Percentiles rank a stretch among this genome's conserved stretches.
These are phyloP conservation scores for Paspalum vaginatum DNA, from an alignment of 176 grass and related monocot species.

Conservation along the genomic window DNA sequence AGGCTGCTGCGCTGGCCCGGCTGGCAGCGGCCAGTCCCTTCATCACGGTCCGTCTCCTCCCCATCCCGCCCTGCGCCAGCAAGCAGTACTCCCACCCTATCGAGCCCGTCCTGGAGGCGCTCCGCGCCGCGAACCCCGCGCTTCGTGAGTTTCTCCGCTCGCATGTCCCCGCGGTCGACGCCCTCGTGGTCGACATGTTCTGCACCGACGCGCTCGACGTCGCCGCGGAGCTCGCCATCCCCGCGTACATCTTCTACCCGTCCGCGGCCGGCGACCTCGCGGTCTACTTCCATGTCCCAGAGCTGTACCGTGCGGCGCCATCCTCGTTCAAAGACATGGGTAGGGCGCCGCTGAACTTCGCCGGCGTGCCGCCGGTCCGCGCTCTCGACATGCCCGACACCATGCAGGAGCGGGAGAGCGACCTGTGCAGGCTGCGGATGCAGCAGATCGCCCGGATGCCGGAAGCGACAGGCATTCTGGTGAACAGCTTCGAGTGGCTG, in stretches of 20 bases:
- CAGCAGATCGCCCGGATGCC: conserved; percentile 40
- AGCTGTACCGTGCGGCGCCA: neutral
- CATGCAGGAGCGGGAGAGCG: conserved; percentile 47
- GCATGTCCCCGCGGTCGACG: conserved; percentile 10
- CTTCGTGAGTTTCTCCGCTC: conserved; percentile 25
- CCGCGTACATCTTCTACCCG: conserved; percentile 57
- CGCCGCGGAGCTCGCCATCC: conserved; percentile 49
- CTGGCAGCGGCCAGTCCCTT: conserved; percentile 44
- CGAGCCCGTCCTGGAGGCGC: neutral
- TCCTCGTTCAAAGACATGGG: conserved; percentile 60
- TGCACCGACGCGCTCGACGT: conserved; percentile 61
- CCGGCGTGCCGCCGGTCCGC: conserved; percentile 53
- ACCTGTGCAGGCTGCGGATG: conserved; percentile 25
- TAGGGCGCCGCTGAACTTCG: conserved; percentile 36
- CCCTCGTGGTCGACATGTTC: conserved; percentile 74
- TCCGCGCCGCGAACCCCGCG: conserved; percentile 29
- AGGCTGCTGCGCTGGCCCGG: conserved; percentile 28
- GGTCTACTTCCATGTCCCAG: conserved; percentile 29
- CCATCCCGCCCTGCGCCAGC: neutral
- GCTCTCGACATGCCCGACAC: conserved; percentile 50
- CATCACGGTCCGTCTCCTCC: conserved; percentile 49
- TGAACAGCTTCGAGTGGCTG: conserved; percentile 76
- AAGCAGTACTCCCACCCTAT: neutral
- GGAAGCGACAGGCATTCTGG: conserved; percentile 54
- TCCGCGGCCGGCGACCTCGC: conserved; percentile 49